Evolutionary conservation across 2,329 filamentous ascomycete species (phyloP).

Genomic region (Aspergillus terreus): DNA sequence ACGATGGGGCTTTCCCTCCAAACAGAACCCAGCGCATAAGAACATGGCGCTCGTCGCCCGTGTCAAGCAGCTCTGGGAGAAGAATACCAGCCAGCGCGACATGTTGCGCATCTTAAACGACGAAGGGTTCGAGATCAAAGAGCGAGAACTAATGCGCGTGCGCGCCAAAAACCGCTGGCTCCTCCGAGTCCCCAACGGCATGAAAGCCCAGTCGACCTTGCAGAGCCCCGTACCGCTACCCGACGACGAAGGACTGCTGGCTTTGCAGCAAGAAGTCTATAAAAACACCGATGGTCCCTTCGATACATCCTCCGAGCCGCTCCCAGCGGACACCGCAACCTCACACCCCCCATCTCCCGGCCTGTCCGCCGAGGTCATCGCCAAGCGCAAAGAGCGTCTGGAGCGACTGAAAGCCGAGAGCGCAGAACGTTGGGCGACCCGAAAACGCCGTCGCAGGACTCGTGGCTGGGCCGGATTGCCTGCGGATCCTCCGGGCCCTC

Average conservation of each 20-base stretch:
- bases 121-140: conserved; percentile 70
- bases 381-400: conserved; percentile 53
- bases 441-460: conserved; percentile 66
- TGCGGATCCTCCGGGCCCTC: conserved; percentile 63
- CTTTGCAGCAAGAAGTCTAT: conserved; percentile 39
- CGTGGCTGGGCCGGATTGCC: conserved; percentile 65
- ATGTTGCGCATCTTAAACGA: conserved; percentile 68
- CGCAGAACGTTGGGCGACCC: conserved; percentile 58
- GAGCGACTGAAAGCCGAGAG: conserved; percentile 57
- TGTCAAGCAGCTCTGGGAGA: conserved; percentile 73
- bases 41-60: conserved; percentile 64
- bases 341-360: conserved; percentile 25
- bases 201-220: conserved; percentile 42
- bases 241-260: conserved; percentile 36
- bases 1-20: conserved; percentile 73
- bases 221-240: conserved; percentile 22
- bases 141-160: conserved; percentile 67
- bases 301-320: conserved; percentile 23
- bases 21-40: conserved; percentile 68
- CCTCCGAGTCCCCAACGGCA: conserved; percentile 59
- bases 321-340: conserved; percentile 18
- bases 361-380: conserved; percentile 46
- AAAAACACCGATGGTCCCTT: conserved; percentile 25
- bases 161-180: conserved; percentile 66
- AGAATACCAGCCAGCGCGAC: conserved; percentile 66